A percentile compares a stretch with the other conserved stretches of the same genome.
Conservation (phyloP, 495 filamentous ascomycete species). For the Pyrenopolyporus hunteri region DNA sequence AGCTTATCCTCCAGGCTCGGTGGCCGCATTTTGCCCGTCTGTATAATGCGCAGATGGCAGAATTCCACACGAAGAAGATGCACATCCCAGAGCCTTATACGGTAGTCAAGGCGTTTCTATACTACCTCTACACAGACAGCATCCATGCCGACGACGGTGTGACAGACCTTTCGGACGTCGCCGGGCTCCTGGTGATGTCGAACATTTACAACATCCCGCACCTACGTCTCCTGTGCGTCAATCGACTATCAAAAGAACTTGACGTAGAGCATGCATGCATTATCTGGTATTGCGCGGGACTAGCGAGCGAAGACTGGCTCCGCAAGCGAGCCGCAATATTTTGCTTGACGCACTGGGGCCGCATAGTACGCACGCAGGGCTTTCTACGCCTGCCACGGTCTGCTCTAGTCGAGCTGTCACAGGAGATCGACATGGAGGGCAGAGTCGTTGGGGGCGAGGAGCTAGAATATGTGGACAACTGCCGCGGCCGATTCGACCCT, state of each 20-base stretch:
- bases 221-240: constrained; percentile 85
- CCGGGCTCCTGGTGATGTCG: constrained; percentile 95
- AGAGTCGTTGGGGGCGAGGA: constrained; percentile 84
- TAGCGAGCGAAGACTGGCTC: constrained; percentile 91
- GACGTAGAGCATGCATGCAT: constrained; percentile 94
- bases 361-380: constrained; percentile 84
- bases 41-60: constrained; percentile 91
- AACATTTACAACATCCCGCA: constrained; percentile 97
- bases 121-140: constrained; percentile 95
- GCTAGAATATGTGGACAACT: constrained; percentile 75
- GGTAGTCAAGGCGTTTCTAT: constrained; percentile 91
- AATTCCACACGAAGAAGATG: constrained; percentile 95
- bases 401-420: constrained; percentile 86
- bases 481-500: constrained; percentile 66
- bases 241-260: constrained; percentile 83
- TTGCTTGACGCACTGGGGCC: constrained; percentile 92
- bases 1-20: constrained; percentile 87
- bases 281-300: constrained; percentile 91
- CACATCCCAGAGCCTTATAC: constrained; percentile 96
- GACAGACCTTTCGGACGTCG: constrained; percentile 78
- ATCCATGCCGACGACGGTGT: constrained; percentile 69
- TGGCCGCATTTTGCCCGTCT: constrained; percentile 96
- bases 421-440: constrained; percentile 89
- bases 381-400: constrained; percentile 79
- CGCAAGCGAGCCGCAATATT: constrained; percentile 84